A percentile compares a stretch with the other conserved stretches of the same genome.
Evolutionary conservation across 495 filamentous ascomycete species (phyloP).

Genomic region (Darksidea phi): DNA sequence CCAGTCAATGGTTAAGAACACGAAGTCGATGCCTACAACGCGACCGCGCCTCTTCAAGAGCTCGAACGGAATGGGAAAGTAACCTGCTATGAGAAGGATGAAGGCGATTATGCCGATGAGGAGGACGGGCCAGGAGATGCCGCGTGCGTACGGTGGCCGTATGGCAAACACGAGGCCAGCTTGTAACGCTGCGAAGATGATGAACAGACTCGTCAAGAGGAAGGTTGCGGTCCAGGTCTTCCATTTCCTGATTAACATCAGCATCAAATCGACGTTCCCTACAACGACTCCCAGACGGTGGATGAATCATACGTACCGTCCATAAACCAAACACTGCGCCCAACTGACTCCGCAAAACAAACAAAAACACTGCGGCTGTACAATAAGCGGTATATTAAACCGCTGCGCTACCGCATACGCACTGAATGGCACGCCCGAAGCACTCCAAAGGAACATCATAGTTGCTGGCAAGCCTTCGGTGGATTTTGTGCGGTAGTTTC

Average conservation of each 20-base stretch:
- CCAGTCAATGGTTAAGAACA: conserved; percentile 69
- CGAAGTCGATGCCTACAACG: conserved; percentile 65
- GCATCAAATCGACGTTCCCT: no score
- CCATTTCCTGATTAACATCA: conserved; percentile 49
- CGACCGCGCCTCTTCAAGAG: conserved; percentile 66
- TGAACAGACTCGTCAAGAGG: conserved; percentile 43
- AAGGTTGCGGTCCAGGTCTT: conserved; percentile 49
- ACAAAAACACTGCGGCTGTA: conserved; percentile 71
- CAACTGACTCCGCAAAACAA: conserved; percentile 63
- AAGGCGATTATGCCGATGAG: conserved; percentile 60
- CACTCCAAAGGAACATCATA: conserved; percentile 75
- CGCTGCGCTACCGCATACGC: conserved; percentile 45
- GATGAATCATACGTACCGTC: conserved; percentile 56
- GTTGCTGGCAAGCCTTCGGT: conserved; percentile 67
- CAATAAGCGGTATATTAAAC: conserved; percentile 71
- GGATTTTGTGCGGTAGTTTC: conserved; percentile 65
- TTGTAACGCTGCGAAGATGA: conserved; percentile 58
- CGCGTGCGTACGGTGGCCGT: conserved; percentile 57
- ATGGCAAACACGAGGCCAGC: conserved; percentile 63
- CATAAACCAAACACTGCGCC: conserved; percentile 64
- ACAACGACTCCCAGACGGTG: no score
- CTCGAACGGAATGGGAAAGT: conserved; percentile 70
- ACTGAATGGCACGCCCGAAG: conserved; percentile 10
- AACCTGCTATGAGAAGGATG: conserved; percentile 57
- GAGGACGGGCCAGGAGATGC: conserved; percentile 55